Evolutionary conservation across 108 stramenopile genomes (phyloP).

Genomic region (Cylindrotheca closterium): DNA sequence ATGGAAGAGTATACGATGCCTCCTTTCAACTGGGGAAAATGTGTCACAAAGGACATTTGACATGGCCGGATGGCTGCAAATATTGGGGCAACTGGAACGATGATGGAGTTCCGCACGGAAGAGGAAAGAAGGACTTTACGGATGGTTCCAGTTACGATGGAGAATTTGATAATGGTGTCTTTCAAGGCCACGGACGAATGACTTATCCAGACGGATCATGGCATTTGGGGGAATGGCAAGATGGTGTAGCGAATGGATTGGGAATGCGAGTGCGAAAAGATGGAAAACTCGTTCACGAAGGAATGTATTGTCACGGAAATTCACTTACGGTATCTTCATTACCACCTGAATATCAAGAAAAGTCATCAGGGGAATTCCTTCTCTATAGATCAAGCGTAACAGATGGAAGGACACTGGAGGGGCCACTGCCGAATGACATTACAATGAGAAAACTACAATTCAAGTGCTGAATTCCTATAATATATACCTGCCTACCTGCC

Average conservation of each 20-base stretch:
- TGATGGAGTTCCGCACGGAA: constrained; percentile 31
- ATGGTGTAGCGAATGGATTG: constrained; percentile 12
- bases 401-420: constrained; percentile 12
- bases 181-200: constrained; percentile 18
- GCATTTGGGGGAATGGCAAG: constrained; percentile 16
- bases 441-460: background rate
- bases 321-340: constrained; percentile 6
- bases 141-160: constrained; percentile 20
- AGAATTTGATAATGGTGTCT: constrained; percentile 12
- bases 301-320: constrained; percentile 20
- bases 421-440: constrained; percentile 8
- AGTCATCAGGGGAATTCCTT: constrained; percentile 4
- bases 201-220: constrained; percentile 12
- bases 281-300: constrained; percentile 21
- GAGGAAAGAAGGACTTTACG: constrained; percentile 16
- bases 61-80: constrained; percentile 28
- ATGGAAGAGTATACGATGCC: constrained; percentile 29
- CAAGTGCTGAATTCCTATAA: background rate
- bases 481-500: no score
- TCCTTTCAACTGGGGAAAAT: constrained; percentile 29
- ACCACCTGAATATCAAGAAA: background rate
- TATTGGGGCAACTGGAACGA: constrained; percentile 29
- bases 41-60: constrained; percentile 24
- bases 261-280: constrained; percentile 4
- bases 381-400: constrained; percentile 2